phyloP scores from a whole-genome alignment of 192 early-diverging fungal species.

The Diversispora eburnea region DNA sequence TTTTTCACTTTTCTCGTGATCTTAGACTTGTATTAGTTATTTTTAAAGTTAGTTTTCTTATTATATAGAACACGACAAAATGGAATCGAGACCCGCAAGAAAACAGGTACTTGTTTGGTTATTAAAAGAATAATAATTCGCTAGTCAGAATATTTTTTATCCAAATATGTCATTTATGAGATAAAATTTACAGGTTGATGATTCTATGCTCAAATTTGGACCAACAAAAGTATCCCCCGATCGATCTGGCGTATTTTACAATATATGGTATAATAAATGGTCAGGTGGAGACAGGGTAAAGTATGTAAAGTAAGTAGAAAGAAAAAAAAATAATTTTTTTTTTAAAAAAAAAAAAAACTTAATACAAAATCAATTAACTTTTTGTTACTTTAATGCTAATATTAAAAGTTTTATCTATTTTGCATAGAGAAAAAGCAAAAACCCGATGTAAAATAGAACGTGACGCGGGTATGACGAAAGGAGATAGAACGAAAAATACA shows the following conservation, averaged over 20 bases:
- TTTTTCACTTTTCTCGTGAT: too few relatives aligned
- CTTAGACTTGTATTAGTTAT: too few relatives aligned
- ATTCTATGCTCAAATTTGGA: conserved; percentile 12
- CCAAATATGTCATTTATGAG: not conserved
- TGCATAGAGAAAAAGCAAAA: conserved; percentile 49
- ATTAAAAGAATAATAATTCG: not conserved
- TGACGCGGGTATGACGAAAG: conserved; percentile 70
- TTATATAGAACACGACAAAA: not conserved
- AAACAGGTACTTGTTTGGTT: conserved; percentile 6
- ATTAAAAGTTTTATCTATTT: not conserved
- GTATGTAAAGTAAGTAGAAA: conserved; percentile 7
- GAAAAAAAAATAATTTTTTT: too few relatives aligned
- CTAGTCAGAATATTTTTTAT: not conserved
- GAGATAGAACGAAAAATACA: conserved; percentile 54
- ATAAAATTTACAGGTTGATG: conserved; percentile 4
- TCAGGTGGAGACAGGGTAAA: conserved; percentile 29
- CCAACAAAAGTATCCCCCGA: conserved; percentile 4
- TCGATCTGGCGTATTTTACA: conserved; percentile 36
- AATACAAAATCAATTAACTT: not conserved
- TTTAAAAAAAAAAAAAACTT: too few relatives aligned
- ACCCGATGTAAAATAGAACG: conserved; percentile 57
- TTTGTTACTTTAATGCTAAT: too few relatives aligned
- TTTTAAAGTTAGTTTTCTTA: too few relatives aligned
- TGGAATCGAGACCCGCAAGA: conserved; percentile 13
- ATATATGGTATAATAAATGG: conserved; percentile 44